phyloP scores from a whole-genome alignment of 2,329 filamentous ascomycete genomes.

The Hypoxylon sp. region DNA sequence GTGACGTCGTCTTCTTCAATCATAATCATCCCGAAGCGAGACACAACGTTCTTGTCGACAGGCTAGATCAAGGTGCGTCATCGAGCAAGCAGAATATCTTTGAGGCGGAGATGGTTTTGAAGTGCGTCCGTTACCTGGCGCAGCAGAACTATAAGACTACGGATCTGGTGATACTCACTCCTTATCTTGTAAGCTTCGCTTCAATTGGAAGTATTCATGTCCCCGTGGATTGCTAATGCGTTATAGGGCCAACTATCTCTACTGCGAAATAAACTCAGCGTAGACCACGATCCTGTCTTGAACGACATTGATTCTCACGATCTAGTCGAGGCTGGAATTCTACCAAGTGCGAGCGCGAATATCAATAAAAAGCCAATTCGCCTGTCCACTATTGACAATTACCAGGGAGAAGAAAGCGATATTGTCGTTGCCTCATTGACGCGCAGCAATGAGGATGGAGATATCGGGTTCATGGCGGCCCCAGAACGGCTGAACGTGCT shows the following conservation, averaged over 20 bases:
- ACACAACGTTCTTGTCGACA: conserved; percentile 59
- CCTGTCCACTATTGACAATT: conserved; percentile 82
- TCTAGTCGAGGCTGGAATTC: conserved; percentile 71
- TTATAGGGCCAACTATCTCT: conserved; percentile 70
- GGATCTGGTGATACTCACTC: conserved; percentile 76
- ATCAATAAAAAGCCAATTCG: conserved; percentile 66
- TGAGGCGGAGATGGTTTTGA: conserved; percentile 76
- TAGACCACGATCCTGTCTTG: conserved; percentile 73
- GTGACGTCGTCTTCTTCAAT: conserved; percentile 75
- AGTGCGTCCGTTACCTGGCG: conserved; percentile 73
- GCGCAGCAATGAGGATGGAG: conserved; percentile 71
- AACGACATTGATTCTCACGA: conserved; percentile 77
- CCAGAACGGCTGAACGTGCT: conserved; percentile 78
- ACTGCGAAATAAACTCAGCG: conserved; percentile 65
- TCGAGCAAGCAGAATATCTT: conserved; percentile 73
- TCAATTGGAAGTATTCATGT: neutral
- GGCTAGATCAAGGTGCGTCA: conserved; percentile 62
- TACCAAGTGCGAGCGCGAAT: conserved; percentile 66
- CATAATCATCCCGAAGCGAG: conserved; percentile 69
- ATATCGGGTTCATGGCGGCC: conserved; percentile 78
- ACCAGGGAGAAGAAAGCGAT: conserved; percentile 81
- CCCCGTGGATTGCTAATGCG: conserved; percentile 6
- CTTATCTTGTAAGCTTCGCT: conserved; percentile 65
- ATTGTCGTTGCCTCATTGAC: conserved; percentile 78
- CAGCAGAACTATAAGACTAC: conserved; percentile 78